phyloP scores from a whole-genome alignment of 108 stramenopile species.

The Mediolabrus comicus region DNA sequence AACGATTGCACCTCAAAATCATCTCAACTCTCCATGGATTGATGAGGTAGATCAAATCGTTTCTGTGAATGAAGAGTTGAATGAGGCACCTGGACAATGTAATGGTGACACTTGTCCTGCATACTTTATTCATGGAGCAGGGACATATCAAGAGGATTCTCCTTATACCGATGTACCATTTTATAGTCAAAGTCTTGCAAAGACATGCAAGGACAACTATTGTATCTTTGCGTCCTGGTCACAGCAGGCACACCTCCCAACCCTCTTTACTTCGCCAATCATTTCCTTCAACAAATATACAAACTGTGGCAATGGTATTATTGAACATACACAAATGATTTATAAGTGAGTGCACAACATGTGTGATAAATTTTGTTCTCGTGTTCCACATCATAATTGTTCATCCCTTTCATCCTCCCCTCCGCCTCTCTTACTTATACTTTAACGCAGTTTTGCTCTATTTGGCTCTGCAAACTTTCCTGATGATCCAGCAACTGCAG shows the following conservation, averaged over 20 bases:
- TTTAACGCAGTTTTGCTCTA: too few relatives aligned
- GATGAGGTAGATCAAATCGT: constrained; percentile 26
- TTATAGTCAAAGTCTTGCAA: constrained; percentile 5
- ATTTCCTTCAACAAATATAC: constrained; percentile 27
- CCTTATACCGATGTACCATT: constrained; percentile 7
- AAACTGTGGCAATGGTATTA: constrained; percentile 21
- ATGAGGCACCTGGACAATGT: not conserved
- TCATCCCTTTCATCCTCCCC: too few relatives aligned
- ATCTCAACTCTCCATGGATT: constrained; percentile 14
- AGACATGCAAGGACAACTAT: not conserved
- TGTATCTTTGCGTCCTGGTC: constrained; percentile 26
- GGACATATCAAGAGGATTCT: constrained; percentile 10
- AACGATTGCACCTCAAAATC: constrained; percentile 21
- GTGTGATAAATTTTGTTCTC: too few relatives aligned
- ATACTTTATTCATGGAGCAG: constrained; percentile 34
- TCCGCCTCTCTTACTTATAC: too few relatives aligned
- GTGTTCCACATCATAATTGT: too few relatives aligned
- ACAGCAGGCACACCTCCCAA: constrained; percentile 15
- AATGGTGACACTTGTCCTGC: not conserved
- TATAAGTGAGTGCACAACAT: constrained; percentile 16
- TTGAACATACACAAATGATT: constrained; percentile 25
- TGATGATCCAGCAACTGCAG: too few relatives aligned
- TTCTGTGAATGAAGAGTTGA: not conserved
- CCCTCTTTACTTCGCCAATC: constrained; percentile 6
- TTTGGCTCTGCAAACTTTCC: too few relatives aligned